phyloP scores from a whole-genome alignment of 805 yeast species.

The Brettanomyces anomalus region DNA sequence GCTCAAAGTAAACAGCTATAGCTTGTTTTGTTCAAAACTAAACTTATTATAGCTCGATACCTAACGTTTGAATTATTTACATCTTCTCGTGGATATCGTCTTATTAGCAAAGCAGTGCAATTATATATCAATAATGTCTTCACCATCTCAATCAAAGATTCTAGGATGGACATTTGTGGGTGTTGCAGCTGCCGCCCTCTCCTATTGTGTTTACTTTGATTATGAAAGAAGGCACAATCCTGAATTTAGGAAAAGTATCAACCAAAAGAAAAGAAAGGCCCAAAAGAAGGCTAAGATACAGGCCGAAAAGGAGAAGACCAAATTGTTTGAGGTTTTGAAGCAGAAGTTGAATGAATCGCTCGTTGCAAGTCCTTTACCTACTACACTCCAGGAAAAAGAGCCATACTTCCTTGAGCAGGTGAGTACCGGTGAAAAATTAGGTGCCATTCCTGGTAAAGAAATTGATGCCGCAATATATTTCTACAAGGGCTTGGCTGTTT shows the following conservation, averaged over 20 bases:
- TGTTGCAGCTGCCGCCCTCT: slow-evolving; percentile 42
- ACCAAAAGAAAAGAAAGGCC: slow-evolving; percentile 54
- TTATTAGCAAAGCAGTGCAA: too few relatives aligned
- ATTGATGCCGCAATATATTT: slow-evolving; percentile 81
- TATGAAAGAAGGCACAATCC: slow-evolving; percentile 78
- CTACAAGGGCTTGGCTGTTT: slow-evolving; percentile 87
- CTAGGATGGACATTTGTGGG: slow-evolving; percentile 12
- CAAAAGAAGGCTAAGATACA: slow-evolving; percentile 45
- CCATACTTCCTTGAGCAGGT: slow-evolving; percentile 75
- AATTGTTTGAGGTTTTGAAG: slow-evolving; percentile 51
- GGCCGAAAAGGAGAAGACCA: slow-evolving; percentile 50
- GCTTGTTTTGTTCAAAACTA: too few relatives aligned
- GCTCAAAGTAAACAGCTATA: too few relatives aligned
- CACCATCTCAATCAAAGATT: too few relatives aligned
- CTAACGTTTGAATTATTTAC: too few relatives aligned
- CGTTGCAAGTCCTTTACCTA: slow-evolving; percentile 66
- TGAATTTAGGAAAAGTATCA: slow-evolving; percentile 72
- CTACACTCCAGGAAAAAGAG: slow-evolving; percentile 61
- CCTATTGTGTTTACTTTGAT: slow-evolving; percentile 86
- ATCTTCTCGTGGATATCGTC: too few relatives aligned
- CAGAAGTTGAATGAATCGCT: slow-evolving; percentile 56
- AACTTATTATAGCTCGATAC: too few relatives aligned
- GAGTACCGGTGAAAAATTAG: slow-evolving; percentile 75
- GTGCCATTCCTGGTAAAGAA: slow-evolving; percentile 56
- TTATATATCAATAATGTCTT: too few relatives aligned